These are phyloP conservation scores for Wallacemonas sp. DNA, from an alignment of 208 protist genomes.

Conservation along the genomic window DNA sequence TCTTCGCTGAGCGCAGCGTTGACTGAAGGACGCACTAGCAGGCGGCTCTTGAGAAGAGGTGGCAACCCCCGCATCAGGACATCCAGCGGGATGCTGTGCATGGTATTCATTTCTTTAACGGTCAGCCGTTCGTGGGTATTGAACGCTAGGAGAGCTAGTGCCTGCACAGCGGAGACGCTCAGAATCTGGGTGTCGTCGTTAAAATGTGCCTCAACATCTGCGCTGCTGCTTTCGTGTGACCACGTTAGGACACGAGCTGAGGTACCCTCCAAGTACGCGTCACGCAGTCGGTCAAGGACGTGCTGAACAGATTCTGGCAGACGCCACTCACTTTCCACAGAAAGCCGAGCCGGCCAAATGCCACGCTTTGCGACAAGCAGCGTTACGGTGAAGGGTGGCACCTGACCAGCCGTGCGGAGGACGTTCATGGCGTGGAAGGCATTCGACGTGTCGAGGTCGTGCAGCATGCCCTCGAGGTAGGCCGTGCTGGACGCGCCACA, in stretches of 20 bases:
- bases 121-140: conserved; percentile 37
- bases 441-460: conserved; percentile 66
- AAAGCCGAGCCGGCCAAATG: conserved; percentile 71
- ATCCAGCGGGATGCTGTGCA: conserved; percentile 32
- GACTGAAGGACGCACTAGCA: conserved; percentile 26
- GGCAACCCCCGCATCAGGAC: conserved; percentile 38
- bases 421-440: conserved; percentile 49
- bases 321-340: conserved; percentile 25
- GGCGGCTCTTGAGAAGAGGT: conserved; percentile 42
- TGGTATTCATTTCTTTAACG: conserved; percentile 10
- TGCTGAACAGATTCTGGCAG: conserved; percentile 44
- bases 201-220: conserved; percentile 58
- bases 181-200: conserved; percentile 48
- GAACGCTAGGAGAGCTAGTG: conserved; percentile 74
- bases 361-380: conserved; percentile 76
- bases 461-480: conserved; percentile 85
- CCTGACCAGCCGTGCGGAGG: conserved; percentile 26
- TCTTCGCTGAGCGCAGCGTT: conserved; percentile 23
- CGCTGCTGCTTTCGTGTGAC: conserved; percentile 79
- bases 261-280: conserved; percentile 67
- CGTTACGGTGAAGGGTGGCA: conserved; percentile 44
- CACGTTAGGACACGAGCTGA: conserved; percentile 65
- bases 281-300: conserved; percentile 44
- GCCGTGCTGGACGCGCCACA: conserved; percentile 74
- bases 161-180: conserved; percentile 64